A percentile compares a stretch with the other conserved stretches of the same genome.
Conservation (phyloP, 345 rosid genomes). For the Moricandia arvensis region DNA sequence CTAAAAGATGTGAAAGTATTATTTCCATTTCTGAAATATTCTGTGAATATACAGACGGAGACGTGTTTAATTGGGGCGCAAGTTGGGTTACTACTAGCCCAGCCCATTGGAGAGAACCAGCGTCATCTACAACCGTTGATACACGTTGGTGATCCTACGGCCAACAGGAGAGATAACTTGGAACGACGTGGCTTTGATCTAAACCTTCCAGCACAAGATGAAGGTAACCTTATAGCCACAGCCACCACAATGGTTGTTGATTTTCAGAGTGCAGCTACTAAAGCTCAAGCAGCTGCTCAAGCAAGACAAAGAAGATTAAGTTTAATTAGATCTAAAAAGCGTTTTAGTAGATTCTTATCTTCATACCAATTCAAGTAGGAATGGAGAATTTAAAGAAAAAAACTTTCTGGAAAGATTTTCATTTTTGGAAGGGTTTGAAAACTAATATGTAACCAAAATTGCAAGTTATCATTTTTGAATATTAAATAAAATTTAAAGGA, state of each 20-base stretch:
- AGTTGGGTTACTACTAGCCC: constrained; percentile 10
- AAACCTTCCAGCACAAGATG: constrained; percentile 26
- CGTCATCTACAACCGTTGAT: constrained; percentile 17
- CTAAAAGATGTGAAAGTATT: neutral
- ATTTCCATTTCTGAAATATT: constrained; percentile 10
- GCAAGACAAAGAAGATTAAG: constrained; percentile 32
- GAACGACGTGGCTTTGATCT: constrained; percentile 19
- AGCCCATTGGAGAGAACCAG: constrained; percentile 14
- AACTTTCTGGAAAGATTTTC: neutral
- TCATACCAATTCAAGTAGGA: neutral
- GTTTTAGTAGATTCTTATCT: neutral
- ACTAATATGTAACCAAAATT: constrained; percentile 11
- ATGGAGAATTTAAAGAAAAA: neutral
- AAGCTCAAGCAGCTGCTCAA: constrained; percentile 27
- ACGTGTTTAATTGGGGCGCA: constrained; percentile 17
- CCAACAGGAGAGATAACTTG: neutral
- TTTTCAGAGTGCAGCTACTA: neutral
- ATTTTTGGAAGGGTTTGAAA: too few relatives aligned
- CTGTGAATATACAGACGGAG: constrained; percentile 21
- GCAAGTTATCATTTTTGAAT: neutral
- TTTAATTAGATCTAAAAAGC: constrained; percentile 27
- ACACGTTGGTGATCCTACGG: constrained; percentile 20
- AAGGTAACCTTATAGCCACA: neutral
- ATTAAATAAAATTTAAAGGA: neutral
- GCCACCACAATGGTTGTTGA: neutral